phyloP scores from a whole-genome alignment of 352 stramenopile species.

The Globisporangium radiosum region DNA sequence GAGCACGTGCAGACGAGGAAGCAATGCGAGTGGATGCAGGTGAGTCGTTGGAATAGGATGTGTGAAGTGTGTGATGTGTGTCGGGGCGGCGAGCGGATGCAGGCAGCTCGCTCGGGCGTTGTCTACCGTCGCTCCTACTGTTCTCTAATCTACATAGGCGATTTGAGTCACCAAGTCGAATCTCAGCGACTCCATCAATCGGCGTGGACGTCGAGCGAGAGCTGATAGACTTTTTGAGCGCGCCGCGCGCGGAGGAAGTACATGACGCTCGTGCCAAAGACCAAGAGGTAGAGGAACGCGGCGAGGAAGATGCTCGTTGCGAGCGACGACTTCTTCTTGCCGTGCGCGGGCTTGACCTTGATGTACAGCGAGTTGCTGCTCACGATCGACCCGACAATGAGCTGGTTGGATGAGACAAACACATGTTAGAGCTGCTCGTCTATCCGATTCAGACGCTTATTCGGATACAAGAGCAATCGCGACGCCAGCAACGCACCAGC shows the following conservation, averaged over 20 bases:
- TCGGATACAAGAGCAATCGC: background rate
- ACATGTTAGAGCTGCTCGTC: too few species aligned
- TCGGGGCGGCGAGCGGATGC: too few species aligned
- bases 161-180: background rate
- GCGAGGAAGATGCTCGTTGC: conserved; percentile 84
- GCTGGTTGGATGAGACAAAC: conserved; percentile 13
- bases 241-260: conserved; percentile 74
- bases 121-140: too few species aligned
- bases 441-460: background rate
- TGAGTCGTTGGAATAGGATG: too few species aligned
- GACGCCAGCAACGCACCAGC: conserved; percentile 28
- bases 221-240: conserved; percentile 84
- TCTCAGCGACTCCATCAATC: conserved; percentile 28
- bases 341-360: conserved; percentile 67
- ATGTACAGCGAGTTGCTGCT: conserved; percentile 86
- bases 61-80: too few species aligned
- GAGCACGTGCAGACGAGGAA: too few species aligned
- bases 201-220: conserved; percentile 81
- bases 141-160: conserved; percentile 43
- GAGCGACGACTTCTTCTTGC: conserved; percentile 79
- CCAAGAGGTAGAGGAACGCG: conserved; percentile 75
- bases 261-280: conserved; percentile 84
- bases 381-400: conserved; percentile 83
- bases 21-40: too few species aligned
- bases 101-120: too few species aligned